Evolutionary conservation across 2,329 filamentous ascomycete species (phyloP), one percentile per base, ranked within the genome.

Genomic region (Penicillium glabrum): DNA sequence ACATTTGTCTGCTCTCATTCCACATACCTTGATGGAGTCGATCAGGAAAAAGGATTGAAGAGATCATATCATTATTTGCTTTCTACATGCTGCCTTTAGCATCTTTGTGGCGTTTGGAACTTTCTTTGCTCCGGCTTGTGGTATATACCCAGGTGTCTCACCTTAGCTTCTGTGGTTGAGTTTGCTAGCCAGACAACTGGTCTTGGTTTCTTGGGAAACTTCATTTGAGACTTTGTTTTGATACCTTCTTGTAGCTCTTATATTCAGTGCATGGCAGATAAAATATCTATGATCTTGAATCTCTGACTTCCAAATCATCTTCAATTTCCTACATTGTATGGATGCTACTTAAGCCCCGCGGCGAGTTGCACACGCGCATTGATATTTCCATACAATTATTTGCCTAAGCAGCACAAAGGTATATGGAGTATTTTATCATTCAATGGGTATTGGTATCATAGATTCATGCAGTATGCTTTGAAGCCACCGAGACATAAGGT

Each of bases 101-200:
- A 59, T 59, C 23, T 35, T 46, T 13, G 41, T 52, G 59, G 59
- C 59, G 59, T 61, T 59, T 29, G 39, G 35, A 47, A 33, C 50
- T 51, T 57, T 29, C 44, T 55, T 45, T 44, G 49, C 56, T 61
- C 45, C 53, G 50, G 56, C 59, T 60, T 53, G 56, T 58, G 56
- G 50, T 60, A 56, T 58, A 60, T 61, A 61, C 59, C 59, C 59
- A 54, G 59, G 55, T 61, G 47, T 54, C 49, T 49, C 56, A 50
- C 53, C 37, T 54, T 58, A 54, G 46, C 54, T 55, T 57, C 46
- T 57, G 54, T 60, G 50, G 55, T 56, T 58, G 51, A 51, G 47
- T 56, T 57, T 53, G 55, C 52, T 58, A 46, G 52, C 52, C 52
- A 58, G 44, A 35, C 39, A 19, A 41, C 45, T 51, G 11, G 47